Evolutionary conservation across 306 rosid genomes (phyloP).

Genomic region (Cotoneaster glaucophyllus): DNA sequence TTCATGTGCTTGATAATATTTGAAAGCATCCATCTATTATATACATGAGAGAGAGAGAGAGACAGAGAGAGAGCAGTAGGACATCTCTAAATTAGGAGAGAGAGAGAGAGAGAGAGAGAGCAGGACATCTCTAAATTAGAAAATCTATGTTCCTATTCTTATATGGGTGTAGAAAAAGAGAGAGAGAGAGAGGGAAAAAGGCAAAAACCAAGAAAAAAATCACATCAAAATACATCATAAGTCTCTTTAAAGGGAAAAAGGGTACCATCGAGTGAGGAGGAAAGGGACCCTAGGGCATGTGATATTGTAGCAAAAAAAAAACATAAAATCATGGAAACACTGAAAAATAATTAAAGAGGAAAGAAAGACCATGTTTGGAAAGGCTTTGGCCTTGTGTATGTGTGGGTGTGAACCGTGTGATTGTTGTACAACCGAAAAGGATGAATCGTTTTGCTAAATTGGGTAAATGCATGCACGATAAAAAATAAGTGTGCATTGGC

Average conservation of each 20-base stretch:
- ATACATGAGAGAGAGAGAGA: not conserved
- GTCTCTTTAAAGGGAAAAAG: not conserved
- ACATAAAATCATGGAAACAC: not conserved
- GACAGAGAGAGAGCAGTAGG: not conserved
- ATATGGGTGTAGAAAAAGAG: no score
- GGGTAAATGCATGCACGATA: not conserved
- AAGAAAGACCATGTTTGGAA: not conserved
- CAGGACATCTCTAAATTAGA: no score
- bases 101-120: no score
- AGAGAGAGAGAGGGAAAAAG: not conserved
- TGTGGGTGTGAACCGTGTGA: not conserved
- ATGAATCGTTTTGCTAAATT: no score
- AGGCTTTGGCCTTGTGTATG: not conserved
- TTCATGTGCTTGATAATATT: conserved; percentile 36
- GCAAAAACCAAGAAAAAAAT: not conserved
- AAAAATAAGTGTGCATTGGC: not conserved
- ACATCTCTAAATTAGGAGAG: not conserved
- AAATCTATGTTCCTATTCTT: no score
- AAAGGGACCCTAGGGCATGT: not conserved
- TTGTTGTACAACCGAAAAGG: not conserved
- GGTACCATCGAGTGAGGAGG: not conserved
- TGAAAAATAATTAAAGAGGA: not conserved
- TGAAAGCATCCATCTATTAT: conserved; percentile 17
- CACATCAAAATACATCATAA: not conserved
- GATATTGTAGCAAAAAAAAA: not conserved